phyloP scores from a whole-genome alignment of 805 yeast species.

The Yarrowia sp. region DNA sequence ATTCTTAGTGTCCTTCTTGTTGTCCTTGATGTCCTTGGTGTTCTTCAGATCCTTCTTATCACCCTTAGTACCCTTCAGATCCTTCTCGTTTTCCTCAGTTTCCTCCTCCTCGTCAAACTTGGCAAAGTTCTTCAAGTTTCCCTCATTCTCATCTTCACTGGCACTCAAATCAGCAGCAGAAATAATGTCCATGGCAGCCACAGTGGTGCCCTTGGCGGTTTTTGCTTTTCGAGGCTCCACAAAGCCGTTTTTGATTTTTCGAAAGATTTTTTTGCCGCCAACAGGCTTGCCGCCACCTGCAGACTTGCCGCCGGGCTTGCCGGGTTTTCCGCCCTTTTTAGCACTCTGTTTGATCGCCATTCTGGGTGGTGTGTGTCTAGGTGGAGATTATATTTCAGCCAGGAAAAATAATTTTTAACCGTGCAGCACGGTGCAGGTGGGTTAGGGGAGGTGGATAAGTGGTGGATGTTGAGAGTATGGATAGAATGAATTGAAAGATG shows the following conservation, averaged over 20 bases:
- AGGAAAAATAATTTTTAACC: slow-evolving; percentile 4
- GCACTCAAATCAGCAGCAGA: slow-evolving; percentile 10
- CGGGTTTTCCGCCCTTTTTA: slow-evolving; percentile 7
- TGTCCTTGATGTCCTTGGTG: background rate
- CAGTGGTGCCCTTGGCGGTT: background rate
- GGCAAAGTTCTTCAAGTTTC: background rate
- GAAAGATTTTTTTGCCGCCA: background rate
- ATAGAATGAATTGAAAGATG: too few species aligned
- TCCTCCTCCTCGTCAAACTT: background rate
- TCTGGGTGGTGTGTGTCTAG: background rate
- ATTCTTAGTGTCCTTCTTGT: background rate
- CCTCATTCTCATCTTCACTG: background rate
- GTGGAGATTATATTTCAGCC: background rate
- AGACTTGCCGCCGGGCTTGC: background rate
- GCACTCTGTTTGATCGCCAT: background rate
- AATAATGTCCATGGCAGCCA: slow-evolving; percentile 2
- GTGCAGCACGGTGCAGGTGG: background rate
- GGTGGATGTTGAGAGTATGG: background rate
- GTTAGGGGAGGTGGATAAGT: background rate
- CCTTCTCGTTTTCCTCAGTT: background rate
- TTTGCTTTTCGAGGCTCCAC: slow-evolving; percentile 2
- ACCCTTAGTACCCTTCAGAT: background rate
- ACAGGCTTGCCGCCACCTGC: background rate
- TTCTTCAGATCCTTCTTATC: background rate
- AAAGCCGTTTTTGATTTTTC: slow-evolving; percentile 20